Conservation (phyloP, 371 early-diverging fungal genomes). For the Mucor indicus region DNA sequence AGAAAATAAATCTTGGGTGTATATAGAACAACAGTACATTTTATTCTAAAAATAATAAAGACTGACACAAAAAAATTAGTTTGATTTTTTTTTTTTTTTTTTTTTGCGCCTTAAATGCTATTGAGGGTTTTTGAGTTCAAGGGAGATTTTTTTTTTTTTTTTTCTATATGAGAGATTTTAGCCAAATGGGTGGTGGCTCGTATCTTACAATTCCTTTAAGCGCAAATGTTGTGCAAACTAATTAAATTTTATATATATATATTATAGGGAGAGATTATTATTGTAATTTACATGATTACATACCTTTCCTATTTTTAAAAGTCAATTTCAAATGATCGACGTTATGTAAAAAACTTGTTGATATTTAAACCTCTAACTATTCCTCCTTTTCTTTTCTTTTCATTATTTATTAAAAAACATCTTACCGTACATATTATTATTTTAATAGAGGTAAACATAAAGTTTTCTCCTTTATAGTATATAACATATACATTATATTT, state of each 20-base stretch:
- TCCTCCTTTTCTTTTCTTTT: neutral
- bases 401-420: too few species aligned
- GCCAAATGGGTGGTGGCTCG: neutral
- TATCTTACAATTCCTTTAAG: neutral
- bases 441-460: too few species aligned
- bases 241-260: conserved; percentile 3
- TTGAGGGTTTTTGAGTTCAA: conserved; percentile 12
- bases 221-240: conserved; percentile 13
- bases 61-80: neutral
- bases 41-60: neutral
- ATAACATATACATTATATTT: too few species aligned
- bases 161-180: conserved; percentile 16
- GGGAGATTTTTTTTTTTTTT: conserved; percentile 12
- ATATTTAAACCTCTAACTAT: neutral
- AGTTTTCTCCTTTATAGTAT: too few species aligned
- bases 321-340: neutral
- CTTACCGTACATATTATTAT: too few species aligned
- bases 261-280: too few species aligned
- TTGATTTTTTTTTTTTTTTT: too few species aligned
- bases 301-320: too few species aligned
- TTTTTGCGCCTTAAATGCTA: conserved; percentile 23
- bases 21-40: neutral
- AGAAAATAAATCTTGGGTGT: too few species aligned
- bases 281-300: too few species aligned
- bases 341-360: too few species aligned